Evolutionary conservation across 2,329 filamentous ascomycete species (phyloP), one percentile per base, ranked within the genome.

Genomic region (Harringtonia aguacate): DNA sequence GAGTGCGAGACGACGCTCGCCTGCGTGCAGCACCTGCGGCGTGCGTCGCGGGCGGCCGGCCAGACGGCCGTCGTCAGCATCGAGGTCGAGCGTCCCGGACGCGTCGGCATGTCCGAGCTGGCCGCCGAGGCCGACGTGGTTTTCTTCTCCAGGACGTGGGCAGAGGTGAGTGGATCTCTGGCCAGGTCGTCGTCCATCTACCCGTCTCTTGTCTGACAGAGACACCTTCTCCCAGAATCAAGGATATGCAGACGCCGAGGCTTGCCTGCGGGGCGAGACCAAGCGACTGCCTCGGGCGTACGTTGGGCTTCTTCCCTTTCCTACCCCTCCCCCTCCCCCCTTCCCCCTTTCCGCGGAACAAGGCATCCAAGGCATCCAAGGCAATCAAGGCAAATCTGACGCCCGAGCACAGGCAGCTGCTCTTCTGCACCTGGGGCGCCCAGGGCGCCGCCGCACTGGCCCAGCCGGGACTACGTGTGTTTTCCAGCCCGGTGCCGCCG

Each of bases 141-240:
- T n/a, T 85, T 86, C 58, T 86, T 81, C 61, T 84, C 82, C 13
- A 75, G 72, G 53, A 69, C 68, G 41, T 87, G 83, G 82, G 82
- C 82, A 47, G 72, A 80, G 65, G 80, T 81, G 61, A 61, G 64
- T 61, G 27, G 62, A 58, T 14, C 27, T 20, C 18, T n/a, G n/a
- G n/a, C 13, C 13, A 10, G 10, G 10, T 52, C 36, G 15, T 27
- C 48, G 36, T 34, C n/a, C 31, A 7, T 34, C 31, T 34, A 8
- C 24, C 22, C 36, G 12, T 24, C 1, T n/a, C 21, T 20, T 9
- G 13, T 24, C 36, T 27, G 24, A 43, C n/a, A 20, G 36, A 12
- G n/a, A n/a, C n/a, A n/a, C n/a, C n/a, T n/a, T n/a, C n/a, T n/a
- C n/a, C 22, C 44, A 63, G 60, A 49, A 49, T 38, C 52, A 56